Conservation (phyloP, 176 grass and related monocot genomes). For the sorghum (Sorghum bicolor) region DNA sequence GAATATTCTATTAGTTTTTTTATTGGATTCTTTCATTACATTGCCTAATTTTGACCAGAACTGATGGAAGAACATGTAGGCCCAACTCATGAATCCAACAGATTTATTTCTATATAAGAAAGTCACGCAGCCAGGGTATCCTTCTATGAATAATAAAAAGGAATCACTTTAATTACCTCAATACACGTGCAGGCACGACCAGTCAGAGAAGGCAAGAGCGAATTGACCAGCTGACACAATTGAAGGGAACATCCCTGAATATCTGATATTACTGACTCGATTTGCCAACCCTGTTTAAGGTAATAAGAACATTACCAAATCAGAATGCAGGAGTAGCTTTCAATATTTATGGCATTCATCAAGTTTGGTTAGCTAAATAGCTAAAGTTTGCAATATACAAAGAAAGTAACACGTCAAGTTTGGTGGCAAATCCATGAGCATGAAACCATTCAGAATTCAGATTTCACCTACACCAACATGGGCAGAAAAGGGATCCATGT, state of each 20-base stretch:
- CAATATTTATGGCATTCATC: background rate
- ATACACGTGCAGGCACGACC: constrained; percentile 53
- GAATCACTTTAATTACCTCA: constrained; percentile 58
- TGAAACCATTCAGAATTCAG: background rate
- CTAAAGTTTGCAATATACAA: background rate
- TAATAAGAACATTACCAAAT: constrained; percentile 27
- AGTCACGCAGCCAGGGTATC: background rate
- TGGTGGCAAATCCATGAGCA: background rate
- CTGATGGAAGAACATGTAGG: background rate
- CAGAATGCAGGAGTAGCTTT: constrained; percentile 12
- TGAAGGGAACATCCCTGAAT: constrained; percentile 71
- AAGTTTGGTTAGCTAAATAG: background rate
- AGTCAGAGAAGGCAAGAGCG: constrained; percentile 50
- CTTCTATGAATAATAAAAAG: background rate
- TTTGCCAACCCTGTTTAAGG: constrained; percentile 71
- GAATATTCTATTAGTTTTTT: background rate
- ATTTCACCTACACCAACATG: background rate
- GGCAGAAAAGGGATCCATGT: background rate
- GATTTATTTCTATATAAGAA: background rate
- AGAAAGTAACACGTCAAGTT: background rate
- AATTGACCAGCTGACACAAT: constrained; percentile 58
- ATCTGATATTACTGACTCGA: constrained; percentile 66
- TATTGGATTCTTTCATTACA: background rate
- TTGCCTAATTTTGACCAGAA: background rate
- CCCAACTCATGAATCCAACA: background rate